Percentiles rank a stretch among this genome's conserved stretches.
These are phyloP conservation scores for Chenopodium quinoa DNA, from an alignment of 148 eudicot species.

Conservation along the genomic window DNA sequence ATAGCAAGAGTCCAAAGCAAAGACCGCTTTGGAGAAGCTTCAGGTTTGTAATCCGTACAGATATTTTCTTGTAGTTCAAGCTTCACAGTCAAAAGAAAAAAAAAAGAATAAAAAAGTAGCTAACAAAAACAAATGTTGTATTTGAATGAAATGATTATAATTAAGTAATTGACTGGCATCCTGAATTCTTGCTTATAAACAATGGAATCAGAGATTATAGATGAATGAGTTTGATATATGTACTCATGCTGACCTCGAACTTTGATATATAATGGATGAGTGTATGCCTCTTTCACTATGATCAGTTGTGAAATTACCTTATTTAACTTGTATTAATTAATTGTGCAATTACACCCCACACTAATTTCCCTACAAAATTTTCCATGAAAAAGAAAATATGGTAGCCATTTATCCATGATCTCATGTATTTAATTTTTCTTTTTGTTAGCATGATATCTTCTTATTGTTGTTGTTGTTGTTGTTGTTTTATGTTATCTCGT, in stretches of 20 bases:
- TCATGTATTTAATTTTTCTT: no score
- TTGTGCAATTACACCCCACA: no score
- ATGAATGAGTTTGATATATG: background rate
- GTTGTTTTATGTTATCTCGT: no score
- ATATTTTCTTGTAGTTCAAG: background rate
- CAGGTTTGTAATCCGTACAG: constrained; percentile 42
- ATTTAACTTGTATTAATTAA: no score
- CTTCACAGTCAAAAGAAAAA: background rate
- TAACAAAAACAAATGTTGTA: background rate
- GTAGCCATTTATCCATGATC: no score
- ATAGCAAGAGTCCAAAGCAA: constrained; percentile 47
- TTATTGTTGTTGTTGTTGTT: no score
- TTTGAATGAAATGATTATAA: background rate
- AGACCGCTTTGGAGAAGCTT: constrained; percentile 59
- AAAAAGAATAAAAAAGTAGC: background rate
- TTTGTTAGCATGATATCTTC: no score
- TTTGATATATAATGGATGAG: background rate
- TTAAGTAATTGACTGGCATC: background rate
- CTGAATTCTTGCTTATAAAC: background rate
- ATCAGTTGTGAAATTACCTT: no score
- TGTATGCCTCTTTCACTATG: no score
- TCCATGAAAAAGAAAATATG: no score
- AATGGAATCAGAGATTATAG: background rate
- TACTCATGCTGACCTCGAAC: background rate
- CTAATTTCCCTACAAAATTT: no score